phyloP scores from a whole-genome alignment of 306 rosid genomes.

The Alnus rubra region DNA sequence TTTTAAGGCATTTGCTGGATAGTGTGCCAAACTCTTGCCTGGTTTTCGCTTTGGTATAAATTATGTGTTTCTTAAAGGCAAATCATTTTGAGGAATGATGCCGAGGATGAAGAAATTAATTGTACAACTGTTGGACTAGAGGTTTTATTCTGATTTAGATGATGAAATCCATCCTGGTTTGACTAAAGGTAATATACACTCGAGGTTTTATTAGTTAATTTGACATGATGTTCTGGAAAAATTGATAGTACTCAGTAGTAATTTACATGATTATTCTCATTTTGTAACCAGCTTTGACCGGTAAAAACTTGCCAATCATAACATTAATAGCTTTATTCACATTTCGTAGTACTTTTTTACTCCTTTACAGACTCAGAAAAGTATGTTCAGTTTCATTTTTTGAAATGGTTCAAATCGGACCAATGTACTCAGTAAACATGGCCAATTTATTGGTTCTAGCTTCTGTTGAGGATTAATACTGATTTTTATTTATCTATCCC shows the following conservation, averaged over 20 bases:
- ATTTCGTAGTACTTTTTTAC: background rate
- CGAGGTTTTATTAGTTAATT: background rate
- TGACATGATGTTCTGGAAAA: background rate
- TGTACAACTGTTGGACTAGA: background rate
- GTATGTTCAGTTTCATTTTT: background rate
- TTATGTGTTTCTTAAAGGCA: constrained; percentile 2
- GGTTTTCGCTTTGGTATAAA: background rate
- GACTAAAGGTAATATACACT: background rate
- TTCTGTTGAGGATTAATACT: background rate
- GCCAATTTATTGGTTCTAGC: background rate
- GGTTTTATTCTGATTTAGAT: background rate
- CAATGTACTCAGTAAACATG: background rate
- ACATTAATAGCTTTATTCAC: background rate
- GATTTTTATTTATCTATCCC: background rate
- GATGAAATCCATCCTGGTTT: background rate
- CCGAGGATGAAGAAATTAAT: background rate
- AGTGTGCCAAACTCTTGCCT: background rate
- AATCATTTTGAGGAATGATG: background rate
- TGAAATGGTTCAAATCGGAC: background rate
- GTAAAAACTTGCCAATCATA: background rate
- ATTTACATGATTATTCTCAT: background rate
- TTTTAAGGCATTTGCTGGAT: background rate
- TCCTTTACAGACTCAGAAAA: background rate
- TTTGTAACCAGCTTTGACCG: background rate
- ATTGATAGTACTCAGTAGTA: background rate